Base-by-base conservation (phyloP, 2,329 filamentous ascomycete genomes). In the Stachybotrys echinatus region DNA sequence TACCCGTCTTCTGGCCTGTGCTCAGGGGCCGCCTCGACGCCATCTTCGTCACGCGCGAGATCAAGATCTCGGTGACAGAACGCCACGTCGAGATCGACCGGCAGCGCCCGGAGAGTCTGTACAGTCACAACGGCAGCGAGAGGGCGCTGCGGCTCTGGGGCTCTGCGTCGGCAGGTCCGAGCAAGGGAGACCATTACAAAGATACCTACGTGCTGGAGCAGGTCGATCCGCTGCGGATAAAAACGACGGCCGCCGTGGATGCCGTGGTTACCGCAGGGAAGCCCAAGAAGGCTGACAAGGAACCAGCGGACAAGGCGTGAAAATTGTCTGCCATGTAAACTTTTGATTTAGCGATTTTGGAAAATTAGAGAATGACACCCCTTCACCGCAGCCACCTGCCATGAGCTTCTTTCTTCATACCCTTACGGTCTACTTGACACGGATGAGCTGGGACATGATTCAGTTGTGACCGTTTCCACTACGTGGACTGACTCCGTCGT, bases 1-100 rank as follows among this genome's bases (percentile, higher is more conserved):
- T 63, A 2, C 62, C 62, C 23, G 55, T 63, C 18, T 64, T 63
- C 53, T 64, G 62, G 62, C 62, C 62, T 4, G 57, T 61, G 10
- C 44, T 63, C 40, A 50, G 53, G 21, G 51, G 53, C 18, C 53
- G 55, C 20, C 48, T 63, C 19, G 27, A 34, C 27, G 57, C 53
- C 21, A 62, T 65, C 21, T 57, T 61, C 47, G 55, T 65, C 42
- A 62, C 57, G 19, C 55, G 51, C 43, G 60, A 62, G 54, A 54
- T 61, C 49, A 54, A 52, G 49, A 55, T 62, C 6, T 40, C 38
- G 10, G 38, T 40, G 12, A 40, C 38, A 7, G 38, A 40, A n/a
- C 38, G 38, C 10, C 10, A 18, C 38, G 38, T 14, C 8, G 38
- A 40, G 10, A 40, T 40, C 19, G 38, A 40, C 38, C 38, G 38